Evolutionary conservation across 2,329 filamentous ascomycete species (phyloP), one percentile per base, ranked within the genome.

Genomic region (Colletotrichum horii): DNA sequence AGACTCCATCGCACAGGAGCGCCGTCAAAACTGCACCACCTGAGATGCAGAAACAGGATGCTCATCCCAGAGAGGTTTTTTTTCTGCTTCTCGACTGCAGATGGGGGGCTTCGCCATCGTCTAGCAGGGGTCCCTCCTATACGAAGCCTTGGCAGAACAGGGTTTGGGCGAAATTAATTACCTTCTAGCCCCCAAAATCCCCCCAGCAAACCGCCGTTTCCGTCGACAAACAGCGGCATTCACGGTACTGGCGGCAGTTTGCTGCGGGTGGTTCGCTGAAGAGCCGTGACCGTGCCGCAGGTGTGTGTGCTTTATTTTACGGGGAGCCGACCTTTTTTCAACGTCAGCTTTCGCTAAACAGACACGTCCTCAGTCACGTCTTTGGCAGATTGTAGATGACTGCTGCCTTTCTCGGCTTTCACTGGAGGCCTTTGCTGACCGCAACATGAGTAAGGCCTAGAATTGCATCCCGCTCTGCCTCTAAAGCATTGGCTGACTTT

Each of bases 91-190:
- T 15, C 66, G 16, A 11, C 52, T 24, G 26, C 36, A 52, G 43
- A 58, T 32, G 58, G 26, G 56, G 58, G 48, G 55, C 66, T 60
- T 65, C 56, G 65, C 65, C 38, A 43, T 70, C 7, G 43, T n/a
- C 48, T 70, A 58, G 66, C 71, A 70, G 32, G 71, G 71, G n/a
- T 64, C 32, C 32, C 32, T 58, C 24, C 32, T n/a, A 70, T 34
- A 65, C 43, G 12, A 74, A 64, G 32, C 11, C 66, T 74, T 74
- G 66, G 71, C 58, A 24, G 14, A 28, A 56, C 71, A 65, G 71
- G 66, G 66, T 65, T 43, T 14, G 66, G 66, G 58, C 26, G 58
- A 58, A 65, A 74, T 58, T 43, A 43, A 60, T 32, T 22, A 32
- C 24, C 19, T 52, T 58, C 9, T 34, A 65, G 66, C 43, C 56